Percentiles rank a stretch among this genome's conserved stretches.
Evolutionary conservation across 2,329 filamentous ascomycete genomes (phyloP).

Genomic region (Fusarium temperatum): DNA sequence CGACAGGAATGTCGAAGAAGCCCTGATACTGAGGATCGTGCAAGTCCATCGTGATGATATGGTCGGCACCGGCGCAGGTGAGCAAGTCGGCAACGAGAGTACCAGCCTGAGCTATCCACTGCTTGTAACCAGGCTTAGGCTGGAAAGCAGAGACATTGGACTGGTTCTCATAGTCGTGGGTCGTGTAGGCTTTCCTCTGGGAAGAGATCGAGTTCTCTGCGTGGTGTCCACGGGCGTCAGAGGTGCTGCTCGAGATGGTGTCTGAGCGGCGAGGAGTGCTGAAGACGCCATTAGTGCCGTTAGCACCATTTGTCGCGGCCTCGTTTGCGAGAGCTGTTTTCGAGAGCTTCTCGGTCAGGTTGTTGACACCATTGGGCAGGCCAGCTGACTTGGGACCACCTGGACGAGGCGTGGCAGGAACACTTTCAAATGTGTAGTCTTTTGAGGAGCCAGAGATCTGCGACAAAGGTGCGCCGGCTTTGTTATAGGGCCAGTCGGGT

Average conservation of each 20-base stretch:
- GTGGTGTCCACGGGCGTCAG: constrained; percentile 50
- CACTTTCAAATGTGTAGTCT: constrained; percentile 90
- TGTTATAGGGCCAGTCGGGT: constrained; percentile 96
- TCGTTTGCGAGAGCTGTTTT: constrained; percentile 68
- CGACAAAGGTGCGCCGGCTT: constrained; percentile 86
- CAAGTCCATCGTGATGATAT: constrained; percentile 97
- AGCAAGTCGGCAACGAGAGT: constrained; percentile 94
- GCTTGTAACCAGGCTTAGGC: constrained; percentile 92
- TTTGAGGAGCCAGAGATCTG: constrained; percentile 62
- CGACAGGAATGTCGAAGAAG: constrained; percentile 98
- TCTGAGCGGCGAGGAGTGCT: constrained; percentile 47
- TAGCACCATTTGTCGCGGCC: constrained; percentile 39
- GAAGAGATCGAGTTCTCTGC: constrained; percentile 53
- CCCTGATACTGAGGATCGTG: constrained; percentile 97
- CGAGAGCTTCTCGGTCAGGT: constrained; percentile 76
- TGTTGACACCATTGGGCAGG: constrained; percentile 72
- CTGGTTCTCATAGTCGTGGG: constrained; percentile 71
- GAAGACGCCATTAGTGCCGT: constrained; percentile 44
- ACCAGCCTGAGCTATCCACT: constrained; percentile 98
- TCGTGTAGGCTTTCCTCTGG: constrained; percentile 62
- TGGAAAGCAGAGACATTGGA: constrained; percentile 68
- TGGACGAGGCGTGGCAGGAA: constrained; percentile 84
- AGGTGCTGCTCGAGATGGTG: constrained; percentile 47
- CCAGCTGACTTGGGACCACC: constrained; percentile 73
- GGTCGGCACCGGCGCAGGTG: constrained; percentile 94